These are phyloP conservation scores for Ichthyophthirius multifiliis DNA, from an alignment of 169 alveolate genomes.

Conservation along the genomic window DNA sequence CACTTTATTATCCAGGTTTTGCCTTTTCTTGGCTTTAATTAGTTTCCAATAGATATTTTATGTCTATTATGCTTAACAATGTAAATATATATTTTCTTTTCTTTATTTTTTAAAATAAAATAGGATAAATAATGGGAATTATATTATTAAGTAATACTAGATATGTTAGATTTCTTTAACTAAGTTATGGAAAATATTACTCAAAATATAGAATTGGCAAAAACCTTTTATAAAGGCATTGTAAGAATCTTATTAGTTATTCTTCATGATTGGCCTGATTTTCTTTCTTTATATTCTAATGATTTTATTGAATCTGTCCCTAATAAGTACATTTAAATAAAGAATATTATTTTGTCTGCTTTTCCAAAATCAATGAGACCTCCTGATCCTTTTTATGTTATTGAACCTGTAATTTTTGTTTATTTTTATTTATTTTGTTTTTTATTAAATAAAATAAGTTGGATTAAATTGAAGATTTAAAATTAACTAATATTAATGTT, in stretches of 20 bases:
- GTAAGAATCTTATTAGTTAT: conserved; percentile 87
- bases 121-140: conserved; percentile 40
- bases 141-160: conserved; percentile 46
- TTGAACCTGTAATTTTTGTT: not conserved
- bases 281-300: conserved; percentile 90
- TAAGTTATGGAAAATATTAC: conserved; percentile 42
- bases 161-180: conserved; percentile 50
- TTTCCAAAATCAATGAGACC: conserved; percentile 90
- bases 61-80: conserved; percentile 85
- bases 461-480: not conserved
- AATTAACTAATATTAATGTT: not conserved
- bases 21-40: conserved; percentile 95
- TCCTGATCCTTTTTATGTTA: conserved; percentile 91
- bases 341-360: conserved; percentile 95
- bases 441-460: not conserved
- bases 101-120: not conserved
- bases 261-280: conserved; percentile 95
- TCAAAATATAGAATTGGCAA: conserved; percentile 1
- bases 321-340: conserved; percentile 89
- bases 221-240: conserved; percentile 62
- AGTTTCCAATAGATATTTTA: conserved; percentile 88
- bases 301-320: conserved; percentile 91
- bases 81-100: conserved; percentile 30
- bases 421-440: not conserved
- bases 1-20: conserved; percentile 95